These are phyloP conservation scores for Westerdykella aurantiaca DNA, from an alignment of 2,329 filamentous ascomycete species.

Conservation along the genomic window DNA sequence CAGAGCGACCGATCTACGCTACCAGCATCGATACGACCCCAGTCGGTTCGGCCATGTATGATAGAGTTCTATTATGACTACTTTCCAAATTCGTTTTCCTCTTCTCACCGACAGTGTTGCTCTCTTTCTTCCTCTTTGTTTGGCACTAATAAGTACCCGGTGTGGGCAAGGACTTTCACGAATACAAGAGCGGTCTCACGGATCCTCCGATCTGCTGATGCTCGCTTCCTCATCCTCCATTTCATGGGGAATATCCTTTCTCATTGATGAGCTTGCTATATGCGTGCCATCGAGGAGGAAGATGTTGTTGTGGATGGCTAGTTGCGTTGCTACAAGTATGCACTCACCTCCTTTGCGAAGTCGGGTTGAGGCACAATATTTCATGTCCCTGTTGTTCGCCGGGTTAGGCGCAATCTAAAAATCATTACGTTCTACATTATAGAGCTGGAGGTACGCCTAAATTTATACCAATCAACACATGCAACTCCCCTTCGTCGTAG, in stretches of 20 bases:
- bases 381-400: too few species aligned
- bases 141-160: conserved; percentile 10
- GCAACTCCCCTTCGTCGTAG: too few species aligned
- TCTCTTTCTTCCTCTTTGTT: background rate
- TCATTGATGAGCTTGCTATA: conserved; percentile 29
- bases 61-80: background rate
- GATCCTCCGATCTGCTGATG: background rate
- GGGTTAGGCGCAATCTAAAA: too few species aligned
- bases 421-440: too few species aligned
- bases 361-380: too few species aligned
- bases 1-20: background rate
- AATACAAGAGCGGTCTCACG: background rate
- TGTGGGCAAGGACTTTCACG: conserved; percentile 18
- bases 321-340: too few species aligned
- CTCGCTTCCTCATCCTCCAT: conserved; percentile 9
- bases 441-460: too few species aligned
- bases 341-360: too few species aligned
- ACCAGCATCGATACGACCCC: background rate
- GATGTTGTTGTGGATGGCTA: too few species aligned
- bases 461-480: too few species aligned
- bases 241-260: conserved; percentile 25
- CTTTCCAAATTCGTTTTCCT: conserved; percentile 9
- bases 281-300: conserved; percentile 31
- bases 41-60: conserved; percentile 7
- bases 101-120: background rate